Evolutionary conservation across 78 protist species (phyloP), one percentile per base, ranked within the genome.

Genomic region (Anaeramoeba flamelloides): DNA sequence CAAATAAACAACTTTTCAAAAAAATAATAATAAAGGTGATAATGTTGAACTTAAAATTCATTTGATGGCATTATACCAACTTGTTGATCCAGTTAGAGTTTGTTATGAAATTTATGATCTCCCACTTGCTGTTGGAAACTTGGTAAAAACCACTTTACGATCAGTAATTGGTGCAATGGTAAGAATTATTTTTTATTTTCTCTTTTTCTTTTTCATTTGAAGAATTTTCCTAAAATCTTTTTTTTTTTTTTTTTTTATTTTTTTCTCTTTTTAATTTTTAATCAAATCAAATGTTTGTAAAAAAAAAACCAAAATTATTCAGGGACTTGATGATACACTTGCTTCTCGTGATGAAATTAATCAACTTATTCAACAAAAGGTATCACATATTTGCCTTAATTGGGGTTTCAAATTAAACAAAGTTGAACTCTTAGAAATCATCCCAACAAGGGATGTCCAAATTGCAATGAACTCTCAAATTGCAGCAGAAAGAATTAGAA

Each of bases 301-400:
- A n/a, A n/a, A n/a, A n/a, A n/a, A n/a, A n/a, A n/a, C n/a, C n/a
- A n/a, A n/a, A n/a, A n/a, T n/a, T n/a, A n/a, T n/a, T n/a, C n/a
- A n/a, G 80, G 81, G 81, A 26, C 74, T 79, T 38, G 81, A 79
- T 40, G 81, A 79, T 76, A 79, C 81, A 33, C 81, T 79, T 31
- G 81, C 81, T 36, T 39, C 74, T 22, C 53, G 81, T 37, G 81
- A 79, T 75, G 81, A 79, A 40, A 79, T 79, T 76, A 79, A 79
- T 40, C 2, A 22, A 32, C 33, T 1, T 36, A 0, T 79, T 22
- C 32, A 1, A 31, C 64, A 40, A 40, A 79, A 79, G 74, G 69
- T 79, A 75, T 2, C 8, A 39, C 2, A 79, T 22, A 30, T 79
- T 1, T 40, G 64, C 74, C 1, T 38, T 34, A 40, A 79, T 40